Base-by-base conservation (phyloP, 2,329 filamentous ascomycete species). In the Microdochium bolleyi region DNA sequence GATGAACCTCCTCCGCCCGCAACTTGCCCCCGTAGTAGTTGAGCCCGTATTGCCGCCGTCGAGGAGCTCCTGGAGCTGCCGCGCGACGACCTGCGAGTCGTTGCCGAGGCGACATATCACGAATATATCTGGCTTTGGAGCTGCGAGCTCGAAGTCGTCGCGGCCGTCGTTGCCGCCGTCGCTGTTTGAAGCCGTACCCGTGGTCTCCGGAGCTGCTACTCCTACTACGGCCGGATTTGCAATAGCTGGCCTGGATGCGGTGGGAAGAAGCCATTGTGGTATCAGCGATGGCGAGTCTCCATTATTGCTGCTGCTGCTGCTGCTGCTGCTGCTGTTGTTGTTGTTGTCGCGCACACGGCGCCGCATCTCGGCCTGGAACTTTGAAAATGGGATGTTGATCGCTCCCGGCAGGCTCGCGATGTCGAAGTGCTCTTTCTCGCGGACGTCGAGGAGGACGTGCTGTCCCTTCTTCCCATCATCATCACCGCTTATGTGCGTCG, bases 401-500 rank as follows among this genome's bases (percentile, higher is more conserved):
- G 89, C 89, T 0, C 87, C 87, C 0, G 83, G 74, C 8, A 99
- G 75, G 55, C 78, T 84, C 57, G 87, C 91, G 48, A 97, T 84
- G 16, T 87, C 85, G 58, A 89, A 96, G 55, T 96, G 89, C 25
- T 90, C 88, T 61, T 83, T 83, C 60, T 95, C 90, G 2, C 94
- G 79, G 1, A 95, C 90, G 58, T 97, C 94, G 2, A 97, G 68
- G 2, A 96, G 70, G 1, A 89, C 63, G 51, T 86, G 82, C 2
- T 63, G 59, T 27, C 30, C 49, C 37, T n/a, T 50, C 30, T 44
- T 49, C 27, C 11, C 30, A 2, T 44, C 51, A 5, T 32, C 27
- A 5, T 30, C 27, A 5, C 11, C 27, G 5, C 11, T 30, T 30
- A 30, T n/a, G n/a, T n/a, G n/a, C n/a, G n/a, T n/a, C n/a, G n/a